Evolutionary conservation across 2,329 filamentous ascomycete genomes (phyloP), one percentile per base, ranked within the genome.

Genomic region (Hortaea werneckii): DNA sequence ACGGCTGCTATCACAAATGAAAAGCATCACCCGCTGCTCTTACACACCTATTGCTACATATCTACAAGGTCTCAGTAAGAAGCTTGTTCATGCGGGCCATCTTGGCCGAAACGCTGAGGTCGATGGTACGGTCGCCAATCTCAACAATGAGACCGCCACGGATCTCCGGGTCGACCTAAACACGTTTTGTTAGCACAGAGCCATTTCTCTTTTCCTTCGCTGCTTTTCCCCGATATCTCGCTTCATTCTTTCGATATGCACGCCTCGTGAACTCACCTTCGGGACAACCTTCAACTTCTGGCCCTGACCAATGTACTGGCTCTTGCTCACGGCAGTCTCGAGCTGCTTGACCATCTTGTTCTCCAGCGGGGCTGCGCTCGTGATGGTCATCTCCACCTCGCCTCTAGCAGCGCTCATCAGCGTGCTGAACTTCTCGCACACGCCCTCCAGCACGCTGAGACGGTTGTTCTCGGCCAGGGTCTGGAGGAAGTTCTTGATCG

Each of bases 11-110:
- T 20, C 20, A 40, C 9, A 41, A 41, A 27, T 11, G 40, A 13
- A 26, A 13, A 29, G 7, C 27, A 12, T 41, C 12, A n/a, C 5
- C n/a, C 13, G 11, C 41, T 41, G 34, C 44, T 43, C 26, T 42
- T 38, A 35, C 42, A 45, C 6, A 29, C 26, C 30, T 47, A 46
- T 34, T 42, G 46, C 50, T 53, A 53, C 50, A 64, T 67, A 71
- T 88, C 86, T 95, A 98, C 85, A 98, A 77, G 71, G 84, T 79
- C 74, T 98, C 92, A 60, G 79, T 89, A 67, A 98, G 85, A 68
- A 95, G 83, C 84, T 96, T 98, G 87, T 98, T 98, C 80, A 98
- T 87, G 82, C 88, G 94, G 69, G 86, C 79, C 71, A 98, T 84
- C 79, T 90, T 94, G 68, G 85, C 77, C 42, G 90, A 90, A 64